Evolutionary conservation across 495 filamentous ascomycete species (phyloP).

Genomic region (Penicillium robsamsonii): DNA sequence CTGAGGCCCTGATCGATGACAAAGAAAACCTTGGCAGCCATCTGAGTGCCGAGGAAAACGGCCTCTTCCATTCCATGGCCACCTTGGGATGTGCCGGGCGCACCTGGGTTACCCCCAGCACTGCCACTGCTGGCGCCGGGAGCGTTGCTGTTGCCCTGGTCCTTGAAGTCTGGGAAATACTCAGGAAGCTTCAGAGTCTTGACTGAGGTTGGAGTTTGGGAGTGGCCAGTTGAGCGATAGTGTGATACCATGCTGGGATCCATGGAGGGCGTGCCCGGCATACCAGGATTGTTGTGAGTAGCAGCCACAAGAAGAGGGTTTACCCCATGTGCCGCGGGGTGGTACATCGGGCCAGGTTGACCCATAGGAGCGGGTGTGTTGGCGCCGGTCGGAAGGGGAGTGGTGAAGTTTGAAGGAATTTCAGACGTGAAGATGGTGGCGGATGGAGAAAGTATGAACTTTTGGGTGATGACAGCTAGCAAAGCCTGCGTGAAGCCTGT

Average conservation of each 20-base stretch:
- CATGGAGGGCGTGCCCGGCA: slow-evolving; percentile 40
- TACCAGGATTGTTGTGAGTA: slow-evolving; percentile 65
- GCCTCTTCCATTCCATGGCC: slow-evolving; percentile 60
- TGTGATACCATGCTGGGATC: slow-evolving; percentile 30
- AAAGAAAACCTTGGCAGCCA: slow-evolving; percentile 73
- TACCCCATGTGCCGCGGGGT: slow-evolving; percentile 58
- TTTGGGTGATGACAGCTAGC: slow-evolving; percentile 69
- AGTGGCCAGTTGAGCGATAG: slow-evolving; percentile 70
- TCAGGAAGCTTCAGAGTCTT: slow-evolving; percentile 75
- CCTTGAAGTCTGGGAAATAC: slow-evolving; percentile 93
- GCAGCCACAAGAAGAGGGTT: slow-evolving; percentile 93
- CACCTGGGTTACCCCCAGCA: background rate
- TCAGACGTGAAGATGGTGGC: slow-evolving; percentile 97
- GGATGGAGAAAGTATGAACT: slow-evolving; percentile 86
- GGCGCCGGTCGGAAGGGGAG: slow-evolving; percentile 85
- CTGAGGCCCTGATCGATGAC: slow-evolving; percentile 66
- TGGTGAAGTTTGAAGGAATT: slow-evolving; percentile 85
- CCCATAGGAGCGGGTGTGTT: slow-evolving; percentile 78
- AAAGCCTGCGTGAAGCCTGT: slow-evolving; percentile 82
- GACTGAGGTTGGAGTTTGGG: slow-evolving; percentile 85
- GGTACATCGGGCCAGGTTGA: slow-evolving; percentile 40
- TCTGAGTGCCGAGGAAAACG: slow-evolving; percentile 77
- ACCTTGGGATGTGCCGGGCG: slow-evolving; percentile 24
- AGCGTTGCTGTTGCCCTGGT: slow-evolving; percentile 55
- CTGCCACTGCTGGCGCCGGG: slow-evolving; percentile 33